phyloP scores from a whole-genome alignment of 2,329 filamentous ascomycete species.

The Colletotrichum orbiculare region DNA sequence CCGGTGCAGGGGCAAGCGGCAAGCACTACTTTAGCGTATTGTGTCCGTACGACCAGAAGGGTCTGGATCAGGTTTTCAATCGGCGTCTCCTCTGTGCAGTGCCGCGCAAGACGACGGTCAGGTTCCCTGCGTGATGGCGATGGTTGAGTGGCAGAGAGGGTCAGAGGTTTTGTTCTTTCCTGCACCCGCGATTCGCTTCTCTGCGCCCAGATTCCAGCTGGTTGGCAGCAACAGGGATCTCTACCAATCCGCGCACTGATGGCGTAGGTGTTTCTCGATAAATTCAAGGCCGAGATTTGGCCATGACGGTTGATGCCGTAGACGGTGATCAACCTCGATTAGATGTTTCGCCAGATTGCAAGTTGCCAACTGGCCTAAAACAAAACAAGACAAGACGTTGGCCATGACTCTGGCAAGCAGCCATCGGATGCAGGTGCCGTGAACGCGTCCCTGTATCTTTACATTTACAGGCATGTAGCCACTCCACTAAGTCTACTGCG shows the following conservation, averaged over 20 bases:
- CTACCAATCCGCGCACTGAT: neutral
- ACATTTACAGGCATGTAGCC: no score
- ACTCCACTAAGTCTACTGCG: no score
- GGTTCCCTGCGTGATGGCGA: conserved; percentile 21
- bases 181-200: neutral
- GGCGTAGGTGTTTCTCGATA: neutral
- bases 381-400: neutral
- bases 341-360: neutral
- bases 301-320: neutral
- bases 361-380: conserved; percentile 9
- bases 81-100: neutral
- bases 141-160: conserved; percentile 7
- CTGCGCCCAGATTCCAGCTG: conserved; percentile 18
- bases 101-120: neutral
- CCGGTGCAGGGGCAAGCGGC: neutral
- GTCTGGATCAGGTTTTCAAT: conserved; percentile 17
- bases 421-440: neutral
- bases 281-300: no score
- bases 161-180: no score
- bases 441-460: neutral
- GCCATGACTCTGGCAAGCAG: conserved; percentile 4
- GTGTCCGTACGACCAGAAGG: neutral
- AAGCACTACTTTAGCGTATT: no score
- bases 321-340: neutral
- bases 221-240: conserved; percentile 24